Conservation (phyloP, 441 rosid species). For the Brassica hybrid region DNA sequence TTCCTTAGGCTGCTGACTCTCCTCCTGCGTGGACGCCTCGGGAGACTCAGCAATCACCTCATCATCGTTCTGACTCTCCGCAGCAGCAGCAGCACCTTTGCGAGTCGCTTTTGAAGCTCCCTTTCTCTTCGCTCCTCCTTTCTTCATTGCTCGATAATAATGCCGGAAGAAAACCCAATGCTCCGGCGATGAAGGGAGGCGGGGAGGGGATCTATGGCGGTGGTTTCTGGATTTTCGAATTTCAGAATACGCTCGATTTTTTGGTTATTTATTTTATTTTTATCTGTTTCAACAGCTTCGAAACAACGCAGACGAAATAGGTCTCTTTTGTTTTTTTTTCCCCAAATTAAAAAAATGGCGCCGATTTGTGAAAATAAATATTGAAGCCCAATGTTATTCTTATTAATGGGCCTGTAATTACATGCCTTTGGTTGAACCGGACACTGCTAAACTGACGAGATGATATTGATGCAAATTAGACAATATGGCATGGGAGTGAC, state of each 20-base stretch:
- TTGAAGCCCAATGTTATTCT: background rate
- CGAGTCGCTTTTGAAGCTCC: slow-evolving; percentile 46
- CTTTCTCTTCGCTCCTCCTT: slow-evolving; percentile 81
- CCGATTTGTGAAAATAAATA: slow-evolving; percentile 21
- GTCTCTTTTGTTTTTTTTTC: background rate
- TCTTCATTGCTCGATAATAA: slow-evolving; percentile 52
- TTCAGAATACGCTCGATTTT: background rate
- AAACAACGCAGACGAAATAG: slow-evolving; percentile 22
- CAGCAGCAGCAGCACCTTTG: slow-evolving; percentile 35
- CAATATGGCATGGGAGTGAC: background rate
- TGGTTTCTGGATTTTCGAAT: slow-evolving; percentile 45
- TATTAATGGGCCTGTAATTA: background rate
- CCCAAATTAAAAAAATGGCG: slow-evolving; percentile 13
- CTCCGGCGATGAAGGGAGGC: slow-evolving; percentile 5
- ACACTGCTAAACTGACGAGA: background rate
- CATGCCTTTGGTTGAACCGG: background rate
- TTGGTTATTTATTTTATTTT: background rate
- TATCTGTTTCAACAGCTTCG: background rate
- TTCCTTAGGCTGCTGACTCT: slow-evolving; percentile 23
- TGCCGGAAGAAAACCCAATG: background rate
- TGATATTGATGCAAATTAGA: background rate
- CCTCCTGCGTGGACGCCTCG: slow-evolving; percentile 35
- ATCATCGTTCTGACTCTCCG: slow-evolving; percentile 28
- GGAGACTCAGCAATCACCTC: slow-evolving; percentile 31
- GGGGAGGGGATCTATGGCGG: slow-evolving; percentile 39